phyloP scores from a whole-genome alignment of 2,329 filamentous ascomycete species.

The Fusarium haematococcum region DNA sequence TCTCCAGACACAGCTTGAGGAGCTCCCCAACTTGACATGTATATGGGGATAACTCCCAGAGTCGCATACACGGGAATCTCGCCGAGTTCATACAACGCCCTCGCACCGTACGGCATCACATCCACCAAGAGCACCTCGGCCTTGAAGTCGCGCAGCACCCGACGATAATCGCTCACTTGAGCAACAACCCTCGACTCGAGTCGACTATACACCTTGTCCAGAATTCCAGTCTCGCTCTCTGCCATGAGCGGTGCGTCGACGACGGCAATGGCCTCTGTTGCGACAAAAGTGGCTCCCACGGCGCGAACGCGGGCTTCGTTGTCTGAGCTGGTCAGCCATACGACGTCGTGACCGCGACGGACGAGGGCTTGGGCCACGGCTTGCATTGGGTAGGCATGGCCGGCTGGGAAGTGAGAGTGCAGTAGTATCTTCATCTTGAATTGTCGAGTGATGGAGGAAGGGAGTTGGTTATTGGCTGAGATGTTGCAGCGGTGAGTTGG shows the following conservation, averaged over 20 bases:
- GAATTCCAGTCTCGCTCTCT: conserved; percentile 46
- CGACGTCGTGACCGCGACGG: conserved; percentile 51
- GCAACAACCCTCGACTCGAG: conserved; percentile 47
- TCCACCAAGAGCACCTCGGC: conserved; percentile 53
- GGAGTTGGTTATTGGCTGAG: not conserved
- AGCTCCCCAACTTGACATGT: conserved; percentile 46
- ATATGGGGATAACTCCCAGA: conserved; percentile 54
- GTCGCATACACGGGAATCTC: conserved; percentile 53
- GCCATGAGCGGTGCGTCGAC: conserved; percentile 48
- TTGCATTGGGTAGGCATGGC: conserved; percentile 55
- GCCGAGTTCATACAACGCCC: conserved; percentile 50
- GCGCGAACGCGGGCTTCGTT: conserved; percentile 49
- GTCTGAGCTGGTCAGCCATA: conserved; percentile 52
- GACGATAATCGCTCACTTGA: conserved; percentile 52
- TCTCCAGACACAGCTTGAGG: conserved; percentile 49
- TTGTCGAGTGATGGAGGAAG: not conserved
- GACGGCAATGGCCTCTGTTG: conserved; percentile 46
- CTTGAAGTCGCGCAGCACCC: conserved; percentile 43
- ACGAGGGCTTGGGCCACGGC: conserved; percentile 53
- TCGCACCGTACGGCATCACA: conserved; percentile 52
- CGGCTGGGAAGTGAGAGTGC: conserved; percentile 54
- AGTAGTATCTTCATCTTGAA: conserved; percentile 52
- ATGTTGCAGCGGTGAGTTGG: conserved; percentile 9
- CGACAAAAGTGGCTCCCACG: conserved; percentile 50
- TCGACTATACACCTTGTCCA: conserved; percentile 44